phyloP scores from a whole-genome alignment of 192 early-diverging fungal genomes.

The Gorgonomyces haynaldii region DNA sequence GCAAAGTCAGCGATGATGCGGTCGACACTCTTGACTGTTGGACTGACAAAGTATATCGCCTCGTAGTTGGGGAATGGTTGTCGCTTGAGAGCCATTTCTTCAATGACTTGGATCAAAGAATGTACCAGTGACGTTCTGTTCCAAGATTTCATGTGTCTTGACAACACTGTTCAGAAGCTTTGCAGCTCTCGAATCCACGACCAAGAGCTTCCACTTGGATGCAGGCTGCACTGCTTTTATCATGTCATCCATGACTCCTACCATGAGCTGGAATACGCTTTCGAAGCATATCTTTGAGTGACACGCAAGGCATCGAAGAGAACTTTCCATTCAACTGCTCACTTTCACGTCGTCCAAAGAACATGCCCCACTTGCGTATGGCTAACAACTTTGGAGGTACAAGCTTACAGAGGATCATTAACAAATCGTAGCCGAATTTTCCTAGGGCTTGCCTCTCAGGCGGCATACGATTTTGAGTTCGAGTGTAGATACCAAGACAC shows the following conservation, averaged over 20 bases:
- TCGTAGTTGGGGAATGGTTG: constrained; percentile 41
- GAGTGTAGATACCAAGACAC: too few relatives aligned
- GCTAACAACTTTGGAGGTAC: too few relatives aligned
- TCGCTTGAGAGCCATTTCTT: constrained; percentile 31
- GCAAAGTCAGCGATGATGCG: constrained; percentile 40
- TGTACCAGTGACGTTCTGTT: constrained; percentile 63
- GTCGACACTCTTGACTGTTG: constrained; percentile 31
- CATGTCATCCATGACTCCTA: constrained; percentile 52
- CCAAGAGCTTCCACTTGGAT: constrained; percentile 69
- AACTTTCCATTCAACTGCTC: too few relatives aligned
- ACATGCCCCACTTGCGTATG: too few relatives aligned
- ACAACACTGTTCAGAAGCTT: constrained; percentile 61
- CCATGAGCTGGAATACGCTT: background rate
- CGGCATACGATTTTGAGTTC: too few relatives aligned
- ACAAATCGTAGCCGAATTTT: too few relatives aligned
- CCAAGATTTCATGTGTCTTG: constrained; percentile 68
- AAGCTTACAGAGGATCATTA: too few relatives aligned
- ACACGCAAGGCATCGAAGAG: background rate
- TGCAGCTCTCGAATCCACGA: constrained; percentile 62
- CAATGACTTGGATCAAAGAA: constrained; percentile 24
- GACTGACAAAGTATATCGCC: constrained; percentile 44
- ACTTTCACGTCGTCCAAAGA: too few relatives aligned
- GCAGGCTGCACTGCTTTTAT: constrained; percentile 63
- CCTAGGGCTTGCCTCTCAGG: too few relatives aligned
- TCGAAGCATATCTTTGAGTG: background rate